Base-by-base conservation (phyloP, 2,329 filamentous ascomycete genomes). In the Emmonsiellopsis sp. region DNA sequence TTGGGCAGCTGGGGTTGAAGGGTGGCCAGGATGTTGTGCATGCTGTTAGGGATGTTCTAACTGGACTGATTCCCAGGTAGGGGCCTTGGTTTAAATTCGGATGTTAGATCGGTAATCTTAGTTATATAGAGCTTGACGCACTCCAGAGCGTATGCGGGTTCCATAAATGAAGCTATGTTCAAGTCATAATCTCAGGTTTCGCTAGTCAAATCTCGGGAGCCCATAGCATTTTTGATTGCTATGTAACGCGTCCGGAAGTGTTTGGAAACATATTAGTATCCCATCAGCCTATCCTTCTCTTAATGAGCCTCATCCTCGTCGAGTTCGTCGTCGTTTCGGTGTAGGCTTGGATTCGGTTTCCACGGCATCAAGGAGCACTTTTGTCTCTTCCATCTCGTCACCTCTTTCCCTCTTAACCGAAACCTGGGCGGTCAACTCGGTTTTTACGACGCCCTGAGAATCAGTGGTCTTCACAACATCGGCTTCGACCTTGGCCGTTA, bases 401-500 rank as follows among this genome's bases (percentile, higher is more conserved):
- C 52, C 41, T 13, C 52, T 42, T 38, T 58, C 58, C 38, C 57
- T 54, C 47, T 51, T 45, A 8, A 46, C 20, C 45, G 47, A 41
- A 44, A 31, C 9, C 11, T 54, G 31, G 11, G 31, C 31, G 5
- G 38, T 26, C 6, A 15, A 11, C 30, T 48, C 47, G 3, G 8
- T 31, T 47, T 50, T 45, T 51, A 40, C 40, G 20, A 6, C 8
- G 13, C 43, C 40, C 20, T 20, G 15, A 3, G 38, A 15, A 10
- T 7, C 13, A 13, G 13, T 30, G 11, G 4, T 44, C 37, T 51
- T 30, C 42, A 51, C 9, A 50, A 35, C 34, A 35, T 72, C 62
- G 5, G 63, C 59, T 16, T 68, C 62, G 41, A 72, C 65, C 52
- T 70, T 66, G 35, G 67, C 66, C 59, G 65, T 67, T n/a, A 82